Evolutionary conservation across 2,329 filamentous ascomycete species (phyloP), one percentile per base, ranked within the genome.

Genomic region (Cladorrhinum sp.): DNA sequence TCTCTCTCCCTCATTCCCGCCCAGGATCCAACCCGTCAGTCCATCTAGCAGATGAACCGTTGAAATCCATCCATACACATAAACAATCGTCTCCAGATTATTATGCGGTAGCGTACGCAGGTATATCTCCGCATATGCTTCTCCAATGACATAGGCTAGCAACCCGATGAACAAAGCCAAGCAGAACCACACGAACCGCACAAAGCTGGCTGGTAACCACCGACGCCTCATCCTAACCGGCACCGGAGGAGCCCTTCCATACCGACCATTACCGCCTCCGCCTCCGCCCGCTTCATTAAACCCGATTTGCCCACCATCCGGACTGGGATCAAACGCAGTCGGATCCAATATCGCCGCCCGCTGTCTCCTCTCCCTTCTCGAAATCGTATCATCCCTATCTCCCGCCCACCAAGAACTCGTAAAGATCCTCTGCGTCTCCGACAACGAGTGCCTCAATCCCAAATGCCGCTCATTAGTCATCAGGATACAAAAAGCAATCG

Each of bases 141-240:
- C 86, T 70, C 86, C 86, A 65, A 89, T 78, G 9, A 88, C 81
- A 71, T 89, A 89, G 13, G 85, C 86, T 67, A 88, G 76, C 65
- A 89, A 77, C 12, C 82, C 85, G 49, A 88, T 81, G 55, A 79
- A 81, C 23, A 89, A 75, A 3, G 86, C 86, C 27, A 84, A 76
- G 69, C 85, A 88, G 69, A 89, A 89, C 86, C 86, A 89, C 5
- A 89, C 74, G 63, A 89, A 89, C 16, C 86, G 81, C 50, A 88
- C 81, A 68, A 89, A 89, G 71, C 85, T 87, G 8, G 85, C 84
- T 2, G 85, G 85, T 23, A 88, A 75, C 85, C 85, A 88, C 29
- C 76, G 75, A 10, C 80, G 76, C 36, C 79, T 76, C 72, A 82
- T 73, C 49, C 78, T 71, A 20, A 79, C 77, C 13, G 69, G 70